Evolutionary conservation across 2,329 filamentous ascomycete genomes (phyloP), one percentile per base, ranked within the genome.

Genomic region (Lecanoromycetidae sp.): DNA sequence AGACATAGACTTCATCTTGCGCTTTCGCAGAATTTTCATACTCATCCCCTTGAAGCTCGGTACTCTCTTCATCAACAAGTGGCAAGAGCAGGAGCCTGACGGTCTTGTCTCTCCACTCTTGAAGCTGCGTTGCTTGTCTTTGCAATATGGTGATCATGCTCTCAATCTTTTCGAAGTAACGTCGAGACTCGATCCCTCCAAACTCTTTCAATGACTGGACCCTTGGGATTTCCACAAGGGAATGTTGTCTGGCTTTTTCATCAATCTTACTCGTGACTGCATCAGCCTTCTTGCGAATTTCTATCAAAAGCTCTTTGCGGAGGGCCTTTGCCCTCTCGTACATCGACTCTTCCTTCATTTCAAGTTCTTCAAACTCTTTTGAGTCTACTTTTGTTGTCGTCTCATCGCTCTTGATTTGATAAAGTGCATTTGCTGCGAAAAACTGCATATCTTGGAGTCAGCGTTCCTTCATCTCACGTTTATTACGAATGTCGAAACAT

Each of bases 1-100:
- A 94, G 5, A 84, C 84, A 63, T 90, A 85, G 34, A 95, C 76
- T 59, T 93, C 80, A 52, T 95, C 90, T 64, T 96, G 90, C 37
- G 82, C 75, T 61, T 85, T 85, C 0, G 87, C 86, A 0, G 90
- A 94, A 26, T 84, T 77, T 55, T 87, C 84, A 53, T 94, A 91
- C 61, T 96, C 91, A 50, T 95, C 82, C 20, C 91, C 91, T 9
- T 87, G 90, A 2, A 79, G 75, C 49, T 94, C 86, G 8, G 74
- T 35, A 6, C 52, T 41, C 65, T n/a, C 68, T 70, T 91, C 80
- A 56, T 96, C 91, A 15, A 96, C 78, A 1, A 96, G 71, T 0
- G 85, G 79, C 51, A 79, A 74, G 9, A 84, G 66, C 8, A 95
- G 71, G 17, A 90, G 74, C 45, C 82, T 74, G 15, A 86, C 73